Conservation (phyloP, 1,284 basidiomycete genomes). For the Pseudozyma sp. region DNA sequence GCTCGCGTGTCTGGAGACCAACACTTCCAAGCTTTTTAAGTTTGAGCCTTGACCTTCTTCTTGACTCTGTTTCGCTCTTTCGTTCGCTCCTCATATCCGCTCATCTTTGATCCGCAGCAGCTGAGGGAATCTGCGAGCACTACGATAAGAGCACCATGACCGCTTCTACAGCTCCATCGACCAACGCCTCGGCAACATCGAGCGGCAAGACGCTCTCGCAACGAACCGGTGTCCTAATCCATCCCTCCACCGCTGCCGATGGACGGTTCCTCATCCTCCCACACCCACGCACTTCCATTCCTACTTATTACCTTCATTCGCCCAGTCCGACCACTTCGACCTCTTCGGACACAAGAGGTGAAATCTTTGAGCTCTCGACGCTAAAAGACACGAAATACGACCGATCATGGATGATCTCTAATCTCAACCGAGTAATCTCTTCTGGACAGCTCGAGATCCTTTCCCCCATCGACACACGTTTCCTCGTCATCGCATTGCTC, state of each 20-base stretch:
- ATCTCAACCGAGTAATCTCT: slow-evolving; percentile 25
- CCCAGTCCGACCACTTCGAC: too few species aligned
- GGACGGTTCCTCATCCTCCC: slow-evolving; percentile 41
- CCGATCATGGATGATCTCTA: slow-evolving; percentile 40
- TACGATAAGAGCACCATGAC: slow-evolving; percentile 2
- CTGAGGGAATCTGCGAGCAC: neutral
- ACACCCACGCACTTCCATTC: slow-evolving; percentile 32
- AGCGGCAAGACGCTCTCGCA: slow-evolving; percentile 3
- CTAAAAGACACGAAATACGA: slow-evolving; percentile 28
- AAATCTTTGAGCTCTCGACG: slow-evolving; percentile 27
- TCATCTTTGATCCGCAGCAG: neutral
- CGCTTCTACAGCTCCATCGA: neutral
- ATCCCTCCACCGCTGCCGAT: slow-evolving; percentile 10
- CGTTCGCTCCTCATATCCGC: neutral
- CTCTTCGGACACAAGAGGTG: neutral
- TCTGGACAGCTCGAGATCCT: slow-evolving; percentile 36
- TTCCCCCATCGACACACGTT: slow-evolving; percentile 21
- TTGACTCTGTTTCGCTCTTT: neutral
- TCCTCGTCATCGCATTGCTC: slow-evolving; percentile 25
- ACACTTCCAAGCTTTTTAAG: neutral
- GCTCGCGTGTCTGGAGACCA: slow-evolving; percentile 5
- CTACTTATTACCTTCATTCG: slow-evolving; percentile 35
- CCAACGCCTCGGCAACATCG: neutral
- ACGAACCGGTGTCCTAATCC: slow-evolving; percentile 35
- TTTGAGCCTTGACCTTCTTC: neutral